Percentiles rank a stretch among this genome's conserved stretches.
phyloP scores from a whole-genome alignment of 805 yeast genomes.

The Wickerhamiella bombiphila region DNA sequence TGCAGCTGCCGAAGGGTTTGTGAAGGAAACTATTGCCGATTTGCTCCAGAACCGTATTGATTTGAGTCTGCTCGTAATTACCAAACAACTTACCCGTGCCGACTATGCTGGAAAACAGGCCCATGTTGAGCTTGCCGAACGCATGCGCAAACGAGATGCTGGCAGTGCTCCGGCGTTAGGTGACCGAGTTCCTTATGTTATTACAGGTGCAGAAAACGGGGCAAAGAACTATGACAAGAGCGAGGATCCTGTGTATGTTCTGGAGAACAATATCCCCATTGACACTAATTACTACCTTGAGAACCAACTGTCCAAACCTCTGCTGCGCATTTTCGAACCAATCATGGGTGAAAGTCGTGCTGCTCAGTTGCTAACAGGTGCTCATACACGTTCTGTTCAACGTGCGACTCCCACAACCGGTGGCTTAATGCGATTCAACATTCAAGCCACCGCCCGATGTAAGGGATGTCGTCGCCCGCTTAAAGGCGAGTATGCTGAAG shows the following conservation, averaged over 20 bases:
- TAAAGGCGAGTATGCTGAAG: slow-evolving; percentile 35
- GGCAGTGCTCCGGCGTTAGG: slow-evolving; percentile 97
- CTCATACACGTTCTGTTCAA: slow-evolving; percentile 64
- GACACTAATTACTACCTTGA: slow-evolving; percentile 90
- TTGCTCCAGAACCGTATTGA: slow-evolving; percentile 83
- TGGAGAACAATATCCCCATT: slow-evolving; percentile 83
- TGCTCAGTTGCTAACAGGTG: slow-evolving; percentile 62
- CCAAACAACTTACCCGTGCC: slow-evolving; percentile 76
- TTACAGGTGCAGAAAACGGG: slow-evolving; percentile 65
- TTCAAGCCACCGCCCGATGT: slow-evolving; percentile 65
- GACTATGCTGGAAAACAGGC: slow-evolving; percentile 96
- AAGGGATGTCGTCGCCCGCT: slow-evolving; percentile 79
- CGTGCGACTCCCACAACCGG: slow-evolving; percentile 64
- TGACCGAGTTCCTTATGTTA: slow-evolving; percentile 95
- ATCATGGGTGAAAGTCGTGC: slow-evolving; percentile 79
- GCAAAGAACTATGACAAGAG: slow-evolving; percentile 85
- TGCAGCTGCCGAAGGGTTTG: slow-evolving; percentile 67
- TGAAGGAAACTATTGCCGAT: slow-evolving; percentile 78
- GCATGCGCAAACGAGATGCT: slow-evolving; percentile 91
- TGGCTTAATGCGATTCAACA: slow-evolving; percentile 83
- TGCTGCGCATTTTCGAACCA: slow-evolving; percentile 88
- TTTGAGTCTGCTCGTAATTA: slow-evolving; percentile 81
- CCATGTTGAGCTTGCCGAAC: slow-evolving; percentile 87
- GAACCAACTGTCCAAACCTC: slow-evolving; percentile 83
- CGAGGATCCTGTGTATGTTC: slow-evolving; percentile 87